Base-by-base conservation (phyloP, 805 yeast species). In the Ogataea polymorpha region DNA sequence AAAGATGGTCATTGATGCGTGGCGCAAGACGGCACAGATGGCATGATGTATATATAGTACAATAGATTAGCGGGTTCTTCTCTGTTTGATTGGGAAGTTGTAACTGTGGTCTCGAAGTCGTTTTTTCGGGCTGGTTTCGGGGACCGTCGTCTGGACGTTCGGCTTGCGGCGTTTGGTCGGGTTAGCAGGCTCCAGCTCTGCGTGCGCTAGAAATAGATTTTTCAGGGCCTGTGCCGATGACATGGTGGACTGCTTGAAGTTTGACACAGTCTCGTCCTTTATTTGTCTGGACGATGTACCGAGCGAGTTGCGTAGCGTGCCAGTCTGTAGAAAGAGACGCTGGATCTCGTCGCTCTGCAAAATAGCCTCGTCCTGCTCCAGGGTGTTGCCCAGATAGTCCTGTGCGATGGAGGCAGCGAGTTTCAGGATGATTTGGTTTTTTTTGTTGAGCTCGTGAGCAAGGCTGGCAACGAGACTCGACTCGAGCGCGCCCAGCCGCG, bases 351-450 rank as follows among this genome's bases (percentile, higher is more conserved):
- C 37, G 37, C 51, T 50, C n/a, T 46, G 24, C 15, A 49, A 37
- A 20, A 54, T 52, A 13, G 50, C 49, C 9, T 39, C 39, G 25
- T 54, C 58, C 4, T 41, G 44, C 10, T 42, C 24, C 14, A 46
- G 35, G 21, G 46, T 39, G 36, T 46, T 44, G 9, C 51, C 46
- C 14, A 50, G 37, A 15, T 48, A 48, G 29, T 50, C 55, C 30
- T 54, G 55, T 5, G 53, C 50, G 23, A 50, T 49, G 3, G 48
- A 43, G 2, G 54, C 46, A 4, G 55, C 48, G 23, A 54, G 43
- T 34, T 52, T 51, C 13, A 52, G 38, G 5, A 54, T 54, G 31
- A 52, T 48, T 37, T 48, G 54, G 35, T 52, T 52, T 30, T 54
- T 54, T 21, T 35, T 44, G 15, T 38, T 35, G 18, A 54, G 27